Base-by-base conservation (phyloP, 208 protist species). In the Lotmaria passim region DNA sequence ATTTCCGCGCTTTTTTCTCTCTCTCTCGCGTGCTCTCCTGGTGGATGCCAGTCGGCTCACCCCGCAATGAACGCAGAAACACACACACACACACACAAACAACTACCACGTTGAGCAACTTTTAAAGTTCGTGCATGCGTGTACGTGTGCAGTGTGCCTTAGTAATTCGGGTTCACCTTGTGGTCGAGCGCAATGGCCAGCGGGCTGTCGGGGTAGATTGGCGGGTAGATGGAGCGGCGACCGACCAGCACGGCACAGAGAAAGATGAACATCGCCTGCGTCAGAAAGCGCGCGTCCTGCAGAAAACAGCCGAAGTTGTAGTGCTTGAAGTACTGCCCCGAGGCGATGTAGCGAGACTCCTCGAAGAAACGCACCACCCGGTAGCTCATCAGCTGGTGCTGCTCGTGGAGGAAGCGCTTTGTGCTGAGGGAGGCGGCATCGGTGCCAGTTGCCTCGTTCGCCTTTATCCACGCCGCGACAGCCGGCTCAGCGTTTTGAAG, bases 141-240 rank as follows among this genome's bases (percentile, higher is more conserved):
- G n/a, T n/a, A n/a, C n/a, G n/a, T n/a, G n/a, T n/a, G n/a, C 23
- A 21, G 3, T 34, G 33, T 39, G 15, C 15, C 44, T 66, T 94
- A 96, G 69, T 93, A 96, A 82, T 96, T 96, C 24, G 91, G 91
- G 75, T 96, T 96, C 43, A 82, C 72, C 83, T 94, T 94, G 66
- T 84, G 78, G 52, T 88, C 69, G 51, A 96, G 77, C 33, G 81
- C 86, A 28, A 89, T 23, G 4, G 79, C 84, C 33, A 94, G 79
- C 0, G 87, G 91, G 61, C 85, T 92, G 56, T 88, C 80, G 0
- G 91, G 91, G 31, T 78, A 71, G 46, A 96, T 94, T 23, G 86
- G 91, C 36, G 91, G 82, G 69, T 83, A 94, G 60, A 96, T 76
- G 67, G 76, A 87, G 57, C 78, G 78, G 47, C 91, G 87, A 24